phyloP scores from a whole-genome alignment of 306 rosid species.

The Mucuna pruriens region DNA sequence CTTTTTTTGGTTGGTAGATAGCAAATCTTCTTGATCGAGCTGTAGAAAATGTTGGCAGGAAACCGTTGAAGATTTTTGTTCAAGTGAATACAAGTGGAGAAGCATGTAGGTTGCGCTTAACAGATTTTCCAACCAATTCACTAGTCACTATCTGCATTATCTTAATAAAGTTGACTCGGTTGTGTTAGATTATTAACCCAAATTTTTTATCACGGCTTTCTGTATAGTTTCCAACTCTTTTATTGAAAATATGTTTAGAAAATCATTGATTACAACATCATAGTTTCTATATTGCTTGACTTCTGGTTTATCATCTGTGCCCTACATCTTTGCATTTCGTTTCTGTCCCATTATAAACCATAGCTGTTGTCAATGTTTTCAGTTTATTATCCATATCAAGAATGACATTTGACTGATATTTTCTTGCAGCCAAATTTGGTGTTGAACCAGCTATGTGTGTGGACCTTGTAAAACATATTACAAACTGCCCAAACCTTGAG shows the following conservation, averaged over 20 bases:
- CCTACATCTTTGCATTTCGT: not conserved
- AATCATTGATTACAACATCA: not conserved
- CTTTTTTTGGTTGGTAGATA: conserved; percentile 52
- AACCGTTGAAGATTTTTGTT: conserved; percentile 82
- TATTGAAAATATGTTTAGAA: not conserved
- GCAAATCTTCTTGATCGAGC: conserved; percentile 77
- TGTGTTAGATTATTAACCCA: conserved; percentile 4
- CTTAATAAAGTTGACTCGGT: conserved; percentile 30
- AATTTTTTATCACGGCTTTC: not conserved
- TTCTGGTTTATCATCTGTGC: conserved; percentile 16
- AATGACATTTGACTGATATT: conserved; percentile 11
- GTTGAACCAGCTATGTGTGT: conserved; percentile 79
- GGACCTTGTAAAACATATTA: conserved; percentile 83
- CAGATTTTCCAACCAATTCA: conserved; percentile 5
- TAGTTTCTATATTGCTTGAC: conserved; percentile 6
- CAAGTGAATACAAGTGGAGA: conserved; percentile 99
- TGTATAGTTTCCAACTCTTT: not conserved
- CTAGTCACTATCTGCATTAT: not conserved
- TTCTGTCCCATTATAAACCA: conserved; percentile 1
- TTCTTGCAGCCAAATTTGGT: conserved; percentile 80
- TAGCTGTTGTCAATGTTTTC: conserved; percentile 22
- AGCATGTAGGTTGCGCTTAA: conserved; percentile 59
- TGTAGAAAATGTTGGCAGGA: conserved; percentile 75
- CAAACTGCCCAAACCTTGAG: conserved; percentile 76
- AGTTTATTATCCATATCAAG: conserved; percentile 26